Evolutionary conservation across 2,329 filamentous ascomycete species (phyloP), one percentile per base, ranked within the genome.

Genomic region (Juglanconis sp.): DNA sequence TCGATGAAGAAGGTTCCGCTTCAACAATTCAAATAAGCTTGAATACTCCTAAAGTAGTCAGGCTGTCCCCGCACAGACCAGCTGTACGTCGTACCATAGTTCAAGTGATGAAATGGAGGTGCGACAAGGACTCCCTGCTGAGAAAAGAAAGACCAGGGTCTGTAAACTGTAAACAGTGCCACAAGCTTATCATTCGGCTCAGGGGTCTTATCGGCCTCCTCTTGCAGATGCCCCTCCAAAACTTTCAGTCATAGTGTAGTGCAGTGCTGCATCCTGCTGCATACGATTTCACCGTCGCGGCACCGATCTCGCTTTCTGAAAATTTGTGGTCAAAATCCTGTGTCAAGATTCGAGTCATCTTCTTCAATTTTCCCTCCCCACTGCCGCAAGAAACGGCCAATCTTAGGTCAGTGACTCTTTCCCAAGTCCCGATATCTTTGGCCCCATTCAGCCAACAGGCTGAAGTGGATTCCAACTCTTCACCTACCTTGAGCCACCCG

Each of bases 241-340:
- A 24, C 24, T 24, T 24, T 24, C 24, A 24, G 24, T 24, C 24
- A 24, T 24, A 24, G 24, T 24, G 24, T 24, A 40, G 8, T 40
- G 49, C 31, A 30, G 13, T 9, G 10, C 34, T 51, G 49, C 49
- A 51, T 51, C 32, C 49, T 52, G 5, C 48, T 51, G 49, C 49
- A 52, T 52, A n/a, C 34, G 24, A 24, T 24, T 24, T 52, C 49
- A 52, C 50, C 50, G 40, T 35, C 36, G 48, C 53, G 32, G 60
- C 53, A 62, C 60, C 60, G 60, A 62, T 62, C 53, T 62, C 60
- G 60, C 60, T 56, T 59, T 52, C 48, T 38, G 57, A 53, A 61
- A 59, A 54, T 59, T 59, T 53, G 36, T 50, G 49, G 59, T 53
- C 52, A 59, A 54, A 35, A 17, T 48, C 31, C 11, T 13, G 9